Percentiles rank a stretch among this genome's conserved stretches.
Evolutionary conservation across 2,329 filamentous ascomycete genomes (phyloP).

Genomic region (Colletotrichum theobromicola): DNA sequence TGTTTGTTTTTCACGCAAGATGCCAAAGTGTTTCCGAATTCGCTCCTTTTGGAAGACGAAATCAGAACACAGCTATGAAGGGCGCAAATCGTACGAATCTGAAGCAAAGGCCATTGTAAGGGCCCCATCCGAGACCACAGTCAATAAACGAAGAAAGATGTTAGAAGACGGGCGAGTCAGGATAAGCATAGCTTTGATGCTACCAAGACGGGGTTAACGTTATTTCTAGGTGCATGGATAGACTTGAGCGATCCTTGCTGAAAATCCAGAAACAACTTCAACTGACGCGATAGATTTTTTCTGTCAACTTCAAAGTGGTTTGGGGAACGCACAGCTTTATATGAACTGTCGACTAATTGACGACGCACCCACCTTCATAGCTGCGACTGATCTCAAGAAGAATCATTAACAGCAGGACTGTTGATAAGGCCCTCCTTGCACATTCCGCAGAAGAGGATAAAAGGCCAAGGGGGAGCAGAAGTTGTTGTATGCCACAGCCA

Average conservation of each 20-base stretch:
- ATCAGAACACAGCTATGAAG: not conserved
- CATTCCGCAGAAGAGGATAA: not conserved
- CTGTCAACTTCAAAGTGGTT: not conserved
- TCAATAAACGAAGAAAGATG: not conserved
- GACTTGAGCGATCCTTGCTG: not conserved
- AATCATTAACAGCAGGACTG: fast-evolving
- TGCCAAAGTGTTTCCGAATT: too few relatives aligned
- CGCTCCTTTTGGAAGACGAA: too few relatives aligned
- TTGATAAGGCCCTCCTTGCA: fast-evolving
- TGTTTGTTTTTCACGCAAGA: too few relatives aligned
- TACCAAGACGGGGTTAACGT: fast-evolving
- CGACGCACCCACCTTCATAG: fast-evolving
- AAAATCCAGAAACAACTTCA: not conserved
- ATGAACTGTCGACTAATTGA: not conserved
- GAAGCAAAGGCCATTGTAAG: not conserved
- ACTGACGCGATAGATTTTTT: too few relatives aligned
- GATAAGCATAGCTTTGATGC: not conserved
- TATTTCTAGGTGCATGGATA: not conserved
- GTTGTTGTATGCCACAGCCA: not conserved
- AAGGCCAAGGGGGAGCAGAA: fast-evolving
- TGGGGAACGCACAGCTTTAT: fast-evolving
- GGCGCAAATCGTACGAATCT: not conserved
- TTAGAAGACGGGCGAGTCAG: fast-evolving
- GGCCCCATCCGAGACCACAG: not conserved
- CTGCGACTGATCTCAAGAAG: not conserved